phyloP scores from a whole-genome alignment of 192 early-diverging fungal species.

The Chytriomyces hyalinus region DNA sequence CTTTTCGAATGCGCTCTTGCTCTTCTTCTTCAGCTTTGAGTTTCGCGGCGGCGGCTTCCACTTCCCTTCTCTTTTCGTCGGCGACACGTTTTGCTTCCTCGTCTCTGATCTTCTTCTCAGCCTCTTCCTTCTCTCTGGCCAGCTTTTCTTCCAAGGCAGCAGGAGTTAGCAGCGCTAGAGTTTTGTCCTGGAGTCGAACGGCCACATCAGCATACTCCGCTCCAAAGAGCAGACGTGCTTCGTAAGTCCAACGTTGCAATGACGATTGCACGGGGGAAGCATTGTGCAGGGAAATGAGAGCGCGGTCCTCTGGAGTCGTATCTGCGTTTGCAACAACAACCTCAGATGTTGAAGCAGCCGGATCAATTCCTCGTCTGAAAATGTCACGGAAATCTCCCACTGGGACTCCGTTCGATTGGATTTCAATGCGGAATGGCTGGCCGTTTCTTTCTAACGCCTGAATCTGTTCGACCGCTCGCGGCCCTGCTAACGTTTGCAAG shows the following conservation, averaged over 20 bases:
- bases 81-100: constrained; percentile 57
- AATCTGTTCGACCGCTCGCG: constrained; percentile 28
- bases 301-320: constrained; percentile 1
- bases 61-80: constrained; percentile 42
- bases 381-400: constrained; percentile 27
- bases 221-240: constrained; percentile 82
- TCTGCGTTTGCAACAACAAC: background rate
- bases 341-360: background rate
- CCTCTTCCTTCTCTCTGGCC: constrained; percentile 35
- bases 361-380: constrained; percentile 22
- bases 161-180: constrained; percentile 77
- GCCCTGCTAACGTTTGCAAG: constrained; percentile 27
- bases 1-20: constrained; percentile 50
- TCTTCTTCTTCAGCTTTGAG: constrained; percentile 69
- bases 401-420: constrained; percentile 25
- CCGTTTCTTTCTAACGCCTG: constrained; percentile 20
- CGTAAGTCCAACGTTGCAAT: constrained; percentile 81
- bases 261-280: constrained; percentile 15
- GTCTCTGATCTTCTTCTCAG: constrained; percentile 53
- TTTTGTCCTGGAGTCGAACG: constrained; percentile 59
- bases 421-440: constrained; percentile 24
- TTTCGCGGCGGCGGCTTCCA: constrained; percentile 34
- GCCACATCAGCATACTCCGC: constrained; percentile 59
- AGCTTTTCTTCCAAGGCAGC: constrained; percentile 68
- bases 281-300: constrained; percentile 11